phyloP scores from a whole-genome alignment of 2,329 filamentous ascomycete genomes.

The Phialophora verrucosa region DNA sequence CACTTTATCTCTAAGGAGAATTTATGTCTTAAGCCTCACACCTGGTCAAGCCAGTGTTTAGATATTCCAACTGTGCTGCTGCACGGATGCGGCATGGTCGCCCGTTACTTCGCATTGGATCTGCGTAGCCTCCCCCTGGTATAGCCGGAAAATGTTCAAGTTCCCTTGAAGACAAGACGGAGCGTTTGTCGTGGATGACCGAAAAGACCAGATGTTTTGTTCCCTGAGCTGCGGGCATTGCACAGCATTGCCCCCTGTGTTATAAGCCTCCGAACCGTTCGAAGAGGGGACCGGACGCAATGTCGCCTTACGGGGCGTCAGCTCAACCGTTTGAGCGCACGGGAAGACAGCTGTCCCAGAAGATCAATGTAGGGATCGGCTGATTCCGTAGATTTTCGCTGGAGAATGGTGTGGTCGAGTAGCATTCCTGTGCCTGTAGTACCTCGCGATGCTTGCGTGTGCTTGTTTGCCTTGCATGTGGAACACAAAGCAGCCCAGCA shows the following conservation, averaged over 20 bases:
- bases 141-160: neutral
- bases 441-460: neutral
- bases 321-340: neutral
- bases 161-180: neutral
- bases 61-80: neutral
- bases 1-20: neutral
- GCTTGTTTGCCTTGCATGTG: neutral
- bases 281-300: neutral
- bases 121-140: neutral
- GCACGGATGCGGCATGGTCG: neutral
- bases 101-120: neutral
- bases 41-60: neutral
- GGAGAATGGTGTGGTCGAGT: neutral
- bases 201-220: neutral
- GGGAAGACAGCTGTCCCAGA: neutral
- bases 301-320: neutral
- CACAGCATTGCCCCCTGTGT: neutral
- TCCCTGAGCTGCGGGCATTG: neutral
- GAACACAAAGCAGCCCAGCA: neutral
- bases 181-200: neutral
- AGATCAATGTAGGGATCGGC: neutral
- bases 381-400: neutral
- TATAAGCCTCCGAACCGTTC: neutral
- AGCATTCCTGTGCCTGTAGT: neutral
- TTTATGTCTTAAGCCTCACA: neutral